Evolutionary conservation across 495 filamentous ascomycete species (phyloP).

Genomic region (Cercophora newfieldiana): DNA sequence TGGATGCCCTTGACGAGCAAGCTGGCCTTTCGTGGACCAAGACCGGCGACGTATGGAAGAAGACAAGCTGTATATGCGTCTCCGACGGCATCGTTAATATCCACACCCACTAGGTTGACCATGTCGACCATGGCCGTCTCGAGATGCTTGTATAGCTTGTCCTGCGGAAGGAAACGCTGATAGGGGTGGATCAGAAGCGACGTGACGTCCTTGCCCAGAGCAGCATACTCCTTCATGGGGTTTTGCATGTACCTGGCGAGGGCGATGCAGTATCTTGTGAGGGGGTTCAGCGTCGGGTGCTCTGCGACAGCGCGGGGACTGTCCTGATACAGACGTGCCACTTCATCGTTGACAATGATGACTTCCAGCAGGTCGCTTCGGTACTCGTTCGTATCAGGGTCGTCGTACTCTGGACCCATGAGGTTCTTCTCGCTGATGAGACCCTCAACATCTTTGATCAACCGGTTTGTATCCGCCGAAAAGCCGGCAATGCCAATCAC

Average conservation of each 20-base stretch:
- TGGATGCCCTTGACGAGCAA: slow-evolving; percentile 88
- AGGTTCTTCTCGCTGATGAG: slow-evolving; percentile 74
- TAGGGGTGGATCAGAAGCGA: slow-evolving; percentile 86
- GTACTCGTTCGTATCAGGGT: slow-evolving; percentile 61
- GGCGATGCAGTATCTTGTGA: slow-evolving; percentile 85
- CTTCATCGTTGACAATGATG: slow-evolving; percentile 91
- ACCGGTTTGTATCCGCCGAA: slow-evolving; percentile 79
- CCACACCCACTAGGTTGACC: slow-evolving; percentile 93
- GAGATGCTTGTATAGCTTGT: slow-evolving; percentile 79
- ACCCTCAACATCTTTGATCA: slow-evolving; percentile 75
- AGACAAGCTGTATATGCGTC: slow-evolving; percentile 80
- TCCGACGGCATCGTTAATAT: slow-evolving; percentile 85
- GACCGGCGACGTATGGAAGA: slow-evolving; percentile 85
- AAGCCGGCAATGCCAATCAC: slow-evolving; percentile 90
- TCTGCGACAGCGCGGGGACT: slow-evolving; percentile 79
- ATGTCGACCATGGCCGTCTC: slow-evolving; percentile 96
- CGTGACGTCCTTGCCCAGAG: slow-evolving; percentile 80
- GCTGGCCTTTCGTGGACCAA: slow-evolving; percentile 89
- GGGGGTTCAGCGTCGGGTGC: slow-evolving; percentile 71
- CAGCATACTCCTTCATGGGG: slow-evolving; percentile 93
- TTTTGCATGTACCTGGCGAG: slow-evolving; percentile 89
- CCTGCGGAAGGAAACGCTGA: slow-evolving; percentile 82
- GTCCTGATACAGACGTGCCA: slow-evolving; percentile 89
- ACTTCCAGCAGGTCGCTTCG: slow-evolving; percentile 77
- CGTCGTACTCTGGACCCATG: slow-evolving; percentile 69